phyloP scores from a whole-genome alignment of 163 green algal genomes.

The Scenedesmus sp. region DNA sequence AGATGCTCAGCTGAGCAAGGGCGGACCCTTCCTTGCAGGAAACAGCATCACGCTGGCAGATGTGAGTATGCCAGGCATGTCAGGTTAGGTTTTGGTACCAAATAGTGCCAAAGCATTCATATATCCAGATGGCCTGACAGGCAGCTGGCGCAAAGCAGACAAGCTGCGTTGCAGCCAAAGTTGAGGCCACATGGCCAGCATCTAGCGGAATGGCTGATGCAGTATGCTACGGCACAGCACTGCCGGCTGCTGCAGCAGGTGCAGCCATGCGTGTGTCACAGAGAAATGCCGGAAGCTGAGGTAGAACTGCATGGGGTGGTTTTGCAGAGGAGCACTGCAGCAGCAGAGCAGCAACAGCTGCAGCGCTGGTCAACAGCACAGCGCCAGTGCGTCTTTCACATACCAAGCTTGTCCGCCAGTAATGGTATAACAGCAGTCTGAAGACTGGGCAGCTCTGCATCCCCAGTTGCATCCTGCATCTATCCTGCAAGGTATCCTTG shows the following conservation, averaged over 20 bases:
- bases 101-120: no score
- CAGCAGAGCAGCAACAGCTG: no score
- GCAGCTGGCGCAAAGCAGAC: background rate
- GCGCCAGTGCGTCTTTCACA: no score
- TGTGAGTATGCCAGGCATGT: conserved; percentile 45
- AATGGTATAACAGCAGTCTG: background rate
- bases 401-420: no score
- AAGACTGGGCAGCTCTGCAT: background rate
- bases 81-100: no score
- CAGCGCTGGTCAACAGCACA: no score
- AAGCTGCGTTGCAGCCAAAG: background rate
- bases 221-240: background rate
- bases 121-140: no score
- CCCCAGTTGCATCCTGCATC: background rate
- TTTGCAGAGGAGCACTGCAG: no score
- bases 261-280: background rate
- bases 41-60: conserved; percentile 67
- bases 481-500: background rate
- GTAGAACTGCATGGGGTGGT: no score
- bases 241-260: background rate
- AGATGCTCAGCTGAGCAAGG: conserved; percentile 36
- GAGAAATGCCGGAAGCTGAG: no score
- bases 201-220: background rate
- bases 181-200: background rate
- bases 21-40: conserved; percentile 34